phyloP scores from a whole-genome alignment of 768 basidiomycete genomes.

The Leucosporidium yakuticum region DNA sequence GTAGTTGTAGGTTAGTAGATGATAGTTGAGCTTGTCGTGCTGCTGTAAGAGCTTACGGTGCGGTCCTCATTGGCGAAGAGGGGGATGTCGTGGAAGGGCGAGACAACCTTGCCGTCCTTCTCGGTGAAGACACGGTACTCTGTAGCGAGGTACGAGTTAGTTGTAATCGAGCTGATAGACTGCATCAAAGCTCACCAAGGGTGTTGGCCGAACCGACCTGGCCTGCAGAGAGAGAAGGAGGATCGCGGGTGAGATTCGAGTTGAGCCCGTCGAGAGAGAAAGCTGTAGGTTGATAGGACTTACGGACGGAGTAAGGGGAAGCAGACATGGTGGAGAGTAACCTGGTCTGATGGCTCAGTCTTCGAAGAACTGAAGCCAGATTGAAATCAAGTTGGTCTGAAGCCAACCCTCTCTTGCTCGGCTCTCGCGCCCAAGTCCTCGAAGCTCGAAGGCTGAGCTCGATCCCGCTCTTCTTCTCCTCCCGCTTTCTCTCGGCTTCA shows the following conservation, averaged over 20 bases:
- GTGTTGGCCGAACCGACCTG: constrained; percentile 84
- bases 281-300: constrained; percentile 14
- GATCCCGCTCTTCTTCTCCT: too few relatives aligned
- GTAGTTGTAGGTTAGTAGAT: constrained; percentile 87
- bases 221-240: constrained; percentile 47
- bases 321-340: constrained; percentile 21
- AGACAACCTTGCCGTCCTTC: constrained; percentile 74
- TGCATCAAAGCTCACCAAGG: constrained; percentile 58
- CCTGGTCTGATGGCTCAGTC: constrained; percentile 19
- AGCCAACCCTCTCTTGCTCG: too few relatives aligned
- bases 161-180: too few relatives aligned
- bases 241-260: too few relatives aligned
- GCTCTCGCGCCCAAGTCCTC: too few relatives aligned
- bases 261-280: not conserved
- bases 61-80: constrained; percentile 94
- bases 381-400: not conserved
- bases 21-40: constrained; percentile 44
- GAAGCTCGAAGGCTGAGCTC: not conserved
- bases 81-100: constrained; percentile 88
- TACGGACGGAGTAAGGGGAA: constrained; percentile 22
- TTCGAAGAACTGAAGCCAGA: constrained; percentile 16
- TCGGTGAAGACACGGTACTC: constrained; percentile 95
- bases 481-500: not conserved
- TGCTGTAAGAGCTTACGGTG: constrained; percentile 79
- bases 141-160: constrained; percentile 41